Evolutionary conservation across 108 stramenopile genomes (phyloP), one percentile per base, ranked within the genome.

Genomic region (Nitzschia sp.): DNA sequence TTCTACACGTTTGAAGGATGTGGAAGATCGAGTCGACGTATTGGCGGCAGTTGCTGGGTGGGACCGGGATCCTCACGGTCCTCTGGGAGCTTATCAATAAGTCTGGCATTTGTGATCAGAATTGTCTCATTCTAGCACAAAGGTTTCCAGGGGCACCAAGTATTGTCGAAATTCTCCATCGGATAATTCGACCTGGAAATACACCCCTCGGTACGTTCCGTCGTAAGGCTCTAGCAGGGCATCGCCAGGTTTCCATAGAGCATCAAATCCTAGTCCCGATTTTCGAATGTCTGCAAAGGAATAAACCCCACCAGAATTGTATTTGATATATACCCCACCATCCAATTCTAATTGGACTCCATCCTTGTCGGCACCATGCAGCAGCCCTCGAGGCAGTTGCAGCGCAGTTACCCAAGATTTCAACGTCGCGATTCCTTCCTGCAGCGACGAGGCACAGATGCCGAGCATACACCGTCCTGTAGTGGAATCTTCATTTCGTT

Each of bases 241-340:
- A 73, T 95, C 94, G 8, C 94, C 94, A 13, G 89, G 91, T 48
- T 85, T 91, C 91, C 91, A 92, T 24, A 95, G 65, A 1, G 90
- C 86, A 81, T 91, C 89, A 70, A 95, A 95, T 1, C 94, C 94
- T 6, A 80, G 32, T 30, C 86, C 83, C 21, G 80, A 76, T 51
- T 70, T 78, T 59, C 94, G 74, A 33, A 95, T 90, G 35, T 92
- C 84, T 1, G 53, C 53, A 72, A 91, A 95, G 0, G 88, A 92
- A 55, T 82, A 80, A 23, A 86, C 85, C 2, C 94, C 94, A 38
- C 91, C 91, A 11, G 91, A 87, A 49, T 85, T 89, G 71, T 92
- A 95, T 68, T 95, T 95, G 71, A 95, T 85, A 69, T 95, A 95
- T 0, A 91, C 88, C 1, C 75, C 68, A 24, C 84, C 86, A 54